Evolutionary conservation across 2,329 filamentous ascomycete genomes (phyloP), one percentile per base, ranked within the genome.

Genomic region (Pseudogymnoascus sp.): DNA sequence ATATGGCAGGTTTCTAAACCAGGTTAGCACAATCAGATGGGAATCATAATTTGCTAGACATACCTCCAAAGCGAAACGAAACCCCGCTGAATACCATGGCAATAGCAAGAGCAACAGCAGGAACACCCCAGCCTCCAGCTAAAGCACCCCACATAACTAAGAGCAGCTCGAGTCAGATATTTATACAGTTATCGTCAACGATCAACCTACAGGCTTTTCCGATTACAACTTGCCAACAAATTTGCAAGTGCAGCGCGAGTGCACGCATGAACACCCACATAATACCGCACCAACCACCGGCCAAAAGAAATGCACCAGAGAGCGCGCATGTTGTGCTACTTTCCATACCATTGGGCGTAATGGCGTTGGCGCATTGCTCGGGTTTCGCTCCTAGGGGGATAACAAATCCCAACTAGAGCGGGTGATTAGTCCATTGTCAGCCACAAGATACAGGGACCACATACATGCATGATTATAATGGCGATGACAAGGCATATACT

Each of bases 181-280:
- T 33, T 33, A 55, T 55, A 17, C 48, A n/a, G 8, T 6, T 15
- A 29, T 21, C 21, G 29, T 33, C 29, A 12, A 21, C n/a, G 15
- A 33, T 55, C 15, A 55, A 55, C 48, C 21, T 55, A 55, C 48
- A 97, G 69, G 83, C 89, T 48, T 86, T 84, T 39, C 94, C 94
- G 3, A 96, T 90, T 6, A 93, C 86, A 35, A 95, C 82, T 74
- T 97, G 92, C 94, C 94, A 99, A 79, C 92, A 97, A 66, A 99
- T 97, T 75, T 97, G 94, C 27, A 99, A 85, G 75, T 99, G 94
- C 69, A 99, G 87, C 4, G 92, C 96, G 35, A 97, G 77, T 0
- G 93, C 90, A 66, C 94, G 86, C 64, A 97, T 82, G 73, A 97
- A 96, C 66, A 92, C 85, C 93, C 94, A 99, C 74, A 96, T 86